Conservation (phyloP, 345 rosid species). For the Citrus glauca region DNA sequence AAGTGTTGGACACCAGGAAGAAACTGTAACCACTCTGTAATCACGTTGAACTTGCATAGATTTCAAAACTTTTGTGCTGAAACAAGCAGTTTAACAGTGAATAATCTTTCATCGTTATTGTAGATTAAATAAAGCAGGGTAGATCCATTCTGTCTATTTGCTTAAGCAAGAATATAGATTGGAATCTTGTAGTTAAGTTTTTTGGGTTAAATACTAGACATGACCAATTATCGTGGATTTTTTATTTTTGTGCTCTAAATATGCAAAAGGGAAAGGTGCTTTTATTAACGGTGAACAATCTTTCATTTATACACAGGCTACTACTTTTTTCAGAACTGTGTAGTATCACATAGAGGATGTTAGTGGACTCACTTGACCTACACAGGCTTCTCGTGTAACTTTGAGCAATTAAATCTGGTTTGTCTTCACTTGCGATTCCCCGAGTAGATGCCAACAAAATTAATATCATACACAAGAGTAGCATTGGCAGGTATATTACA, state of each 20-base stretch:
- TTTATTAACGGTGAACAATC: neutral
- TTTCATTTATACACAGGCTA: neutral
- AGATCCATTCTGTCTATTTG: neutral
- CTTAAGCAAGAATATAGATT: neutral
- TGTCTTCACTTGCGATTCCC: slow-evolving; percentile 65
- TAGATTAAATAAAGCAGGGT: neutral
- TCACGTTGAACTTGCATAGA: neutral
- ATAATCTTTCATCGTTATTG: neutral
- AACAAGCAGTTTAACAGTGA: neutral
- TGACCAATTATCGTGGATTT: neutral
- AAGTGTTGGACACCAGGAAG: neutral
- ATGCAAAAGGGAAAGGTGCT: neutral
- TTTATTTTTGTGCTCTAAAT: neutral
- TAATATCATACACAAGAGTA: slow-evolving; percentile 81
- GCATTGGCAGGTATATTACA: slow-evolving; percentile 96
- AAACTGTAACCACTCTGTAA: neutral
- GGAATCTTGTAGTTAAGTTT: neutral
- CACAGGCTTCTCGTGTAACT: neutral
- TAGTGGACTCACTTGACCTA: slow-evolving; percentile 16
- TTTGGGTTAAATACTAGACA: too few species aligned
- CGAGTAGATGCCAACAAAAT: slow-evolving; percentile 64
- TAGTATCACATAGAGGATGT: neutral
- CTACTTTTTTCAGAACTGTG: neutral
- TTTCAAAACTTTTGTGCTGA: neutral
- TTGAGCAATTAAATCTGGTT: neutral